phyloP scores from a whole-genome alignment of 1,139 yeast species.

The Lodderomyces orthopsilosis region DNA sequence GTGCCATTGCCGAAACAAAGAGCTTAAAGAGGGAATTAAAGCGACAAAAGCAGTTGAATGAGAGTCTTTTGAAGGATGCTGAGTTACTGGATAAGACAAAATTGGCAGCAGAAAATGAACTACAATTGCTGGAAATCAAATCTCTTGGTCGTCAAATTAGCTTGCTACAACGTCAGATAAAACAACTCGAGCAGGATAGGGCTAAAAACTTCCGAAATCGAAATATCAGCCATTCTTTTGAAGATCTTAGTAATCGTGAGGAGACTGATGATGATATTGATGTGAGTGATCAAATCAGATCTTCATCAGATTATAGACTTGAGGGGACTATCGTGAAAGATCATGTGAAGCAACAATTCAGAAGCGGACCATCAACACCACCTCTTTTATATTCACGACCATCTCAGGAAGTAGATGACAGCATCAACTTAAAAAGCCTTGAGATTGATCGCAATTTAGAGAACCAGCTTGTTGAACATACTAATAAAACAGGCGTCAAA shows the following conservation, averaged over 20 bases:
- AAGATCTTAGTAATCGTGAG: constrained; percentile 3
- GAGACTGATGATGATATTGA: not conserved
- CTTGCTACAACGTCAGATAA: constrained; percentile 15
- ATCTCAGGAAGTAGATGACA: not conserved
- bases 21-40: constrained; percentile 23
- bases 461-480: not conserved
- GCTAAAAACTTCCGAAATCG: not conserved
- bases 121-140: constrained; percentile 14
- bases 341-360: too few relatives aligned
- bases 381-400: constrained; percentile 13
- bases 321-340: not conserved
- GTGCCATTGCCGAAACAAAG: constrained; percentile 32
- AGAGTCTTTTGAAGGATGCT: not conserved
- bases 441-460: not conserved
- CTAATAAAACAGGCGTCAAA: not conserved
- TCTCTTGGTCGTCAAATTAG: constrained; percentile 29
- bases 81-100: not conserved
- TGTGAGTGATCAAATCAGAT: not conserved
- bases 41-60: constrained; percentile 1
- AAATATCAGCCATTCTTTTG: constrained; percentile 5
- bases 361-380: constrained; percentile 23
- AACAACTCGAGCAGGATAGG: constrained; percentile 10
- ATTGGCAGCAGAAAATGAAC: constrained; percentile 16
- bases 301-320: not conserved
- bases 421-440: too few relatives aligned